Evolutionary conservation across 1,284 basidiomycete species (phyloP).

Genomic region (Coniferiporia sulphurascens): DNA sequence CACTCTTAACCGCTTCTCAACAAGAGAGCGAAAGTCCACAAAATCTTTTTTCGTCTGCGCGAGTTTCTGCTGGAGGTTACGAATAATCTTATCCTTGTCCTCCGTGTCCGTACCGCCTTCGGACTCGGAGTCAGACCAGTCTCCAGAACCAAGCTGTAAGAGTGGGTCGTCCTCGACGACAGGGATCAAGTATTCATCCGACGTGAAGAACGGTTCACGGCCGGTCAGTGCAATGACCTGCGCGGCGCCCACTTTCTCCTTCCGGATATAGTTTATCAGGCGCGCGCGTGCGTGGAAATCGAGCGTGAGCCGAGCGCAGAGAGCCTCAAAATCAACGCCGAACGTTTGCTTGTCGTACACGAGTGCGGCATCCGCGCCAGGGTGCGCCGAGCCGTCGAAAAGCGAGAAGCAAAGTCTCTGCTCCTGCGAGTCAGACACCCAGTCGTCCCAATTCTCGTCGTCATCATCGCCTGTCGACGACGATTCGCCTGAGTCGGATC

Average conservation of each 20-base stretch:
- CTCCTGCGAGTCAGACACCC: constrained; percentile 63
- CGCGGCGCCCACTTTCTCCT: constrained; percentile 51
- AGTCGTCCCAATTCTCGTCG: constrained; percentile 76
- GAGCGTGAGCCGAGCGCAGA: constrained; percentile 51
- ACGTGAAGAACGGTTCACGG: constrained; percentile 57
- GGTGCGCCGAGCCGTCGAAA: constrained; percentile 69
- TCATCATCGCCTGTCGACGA: constrained; percentile 38
- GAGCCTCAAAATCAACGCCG: constrained; percentile 56
- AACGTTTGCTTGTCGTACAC: constrained; percentile 60
- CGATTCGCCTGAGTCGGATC: neutral
- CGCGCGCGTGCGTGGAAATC: constrained; percentile 73
- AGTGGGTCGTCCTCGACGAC: constrained; percentile 80
- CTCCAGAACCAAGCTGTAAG: constrained; percentile 63
- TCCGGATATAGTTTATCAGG: constrained; percentile 84
- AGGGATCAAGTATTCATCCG: constrained; percentile 78
- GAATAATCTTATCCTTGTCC: constrained; percentile 34
- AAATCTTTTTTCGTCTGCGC: constrained; percentile 49
- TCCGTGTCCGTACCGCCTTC: constrained; percentile 45
- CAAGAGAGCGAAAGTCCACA: constrained; percentile 52
- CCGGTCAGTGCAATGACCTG: constrained; percentile 47
- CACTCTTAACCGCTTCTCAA: constrained; percentile 38
- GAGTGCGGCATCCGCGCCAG: constrained; percentile 58
- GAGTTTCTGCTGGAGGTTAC: constrained; percentile 49
- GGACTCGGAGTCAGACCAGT: constrained; percentile 65
- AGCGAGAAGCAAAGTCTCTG: constrained; percentile 64